A percentile compares a stretch with the other conserved stretches of the same genome.
phyloP scores from a whole-genome alignment of 495 filamentous ascomycete genomes.

The Pseudoneurospora amorphoporcata region DNA sequence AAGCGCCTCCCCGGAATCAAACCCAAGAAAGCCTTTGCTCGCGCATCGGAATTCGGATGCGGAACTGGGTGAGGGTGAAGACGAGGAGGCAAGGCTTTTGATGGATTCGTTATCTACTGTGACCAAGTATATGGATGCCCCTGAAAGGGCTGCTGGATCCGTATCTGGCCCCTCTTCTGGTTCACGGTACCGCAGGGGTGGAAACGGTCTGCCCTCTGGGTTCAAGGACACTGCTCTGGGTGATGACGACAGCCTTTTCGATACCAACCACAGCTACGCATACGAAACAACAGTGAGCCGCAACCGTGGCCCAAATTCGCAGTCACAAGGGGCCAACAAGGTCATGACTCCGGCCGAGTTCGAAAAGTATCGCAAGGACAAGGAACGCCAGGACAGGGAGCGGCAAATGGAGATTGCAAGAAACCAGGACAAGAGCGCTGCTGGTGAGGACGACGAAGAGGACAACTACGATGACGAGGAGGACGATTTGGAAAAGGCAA shows the following conservation, averaged over 20 bases:
- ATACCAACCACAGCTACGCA: constrained; percentile 42
- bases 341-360: constrained; percentile 87
- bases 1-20: constrained; percentile 24
- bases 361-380: constrained; percentile 70
- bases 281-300: constrained; percentile 44
- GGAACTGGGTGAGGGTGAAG: constrained; percentile 39
- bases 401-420: constrained; percentile 28
- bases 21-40: constrained; percentile 37
- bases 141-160: constrained; percentile 6
- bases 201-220: constrained; percentile 12
- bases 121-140: constrained; percentile 27
- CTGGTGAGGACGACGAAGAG: constrained; percentile 45
- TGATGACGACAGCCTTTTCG: constrained; percentile 36
- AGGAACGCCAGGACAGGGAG: constrained; percentile 68
- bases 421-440: constrained; percentile 15
- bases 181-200: constrained; percentile 28
- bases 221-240: constrained; percentile 21
- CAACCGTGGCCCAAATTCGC: constrained; percentile 28
- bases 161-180: constrained; percentile 3
- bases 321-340: constrained; percentile 44
- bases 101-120: constrained; percentile 49
- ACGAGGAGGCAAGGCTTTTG: constrained; percentile 60
- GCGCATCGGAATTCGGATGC: constrained; percentile 33
- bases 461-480: constrained; percentile 70
- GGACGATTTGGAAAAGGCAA: constrained; percentile 68